Conservation (phyloP, 106 monocot genomes). For the Hemerocallis citrina region DNA sequence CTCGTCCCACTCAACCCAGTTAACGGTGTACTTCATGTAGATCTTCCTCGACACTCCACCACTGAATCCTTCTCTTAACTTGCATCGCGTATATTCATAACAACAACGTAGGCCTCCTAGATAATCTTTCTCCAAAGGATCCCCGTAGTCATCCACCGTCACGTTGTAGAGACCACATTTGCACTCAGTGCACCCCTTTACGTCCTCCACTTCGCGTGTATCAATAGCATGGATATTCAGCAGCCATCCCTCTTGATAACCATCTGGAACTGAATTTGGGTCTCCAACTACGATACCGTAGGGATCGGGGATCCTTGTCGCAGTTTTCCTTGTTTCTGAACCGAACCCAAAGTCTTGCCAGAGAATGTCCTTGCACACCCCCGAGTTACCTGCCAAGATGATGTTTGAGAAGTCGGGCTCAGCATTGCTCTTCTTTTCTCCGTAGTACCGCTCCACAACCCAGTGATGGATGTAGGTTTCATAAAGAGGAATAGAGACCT, state of each 20-base stretch:
- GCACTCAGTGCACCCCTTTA: constrained; percentile 69
- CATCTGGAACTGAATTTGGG: constrained; percentile 31
- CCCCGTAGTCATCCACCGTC: constrained; percentile 32
- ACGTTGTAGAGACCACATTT: constrained; percentile 70
- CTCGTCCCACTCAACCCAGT: constrained; percentile 60
- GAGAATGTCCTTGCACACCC: constrained; percentile 34
- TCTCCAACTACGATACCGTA: constrained; percentile 74
- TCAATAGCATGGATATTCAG: constrained; percentile 87
- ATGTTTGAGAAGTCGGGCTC: constrained; percentile 5
- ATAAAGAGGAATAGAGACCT: constrained; percentile 50
- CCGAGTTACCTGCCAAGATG: constrained; percentile 31
- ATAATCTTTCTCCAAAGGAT: constrained; percentile 27
- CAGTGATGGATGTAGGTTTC: constrained; percentile 92
- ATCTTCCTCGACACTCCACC: constrained; percentile 26
- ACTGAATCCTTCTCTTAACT: constrained; percentile 20
- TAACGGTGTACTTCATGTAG: constrained; percentile 61
- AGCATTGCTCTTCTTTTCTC: background rate
- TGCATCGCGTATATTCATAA: constrained; percentile 60
- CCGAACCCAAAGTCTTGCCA: constrained; percentile 78
- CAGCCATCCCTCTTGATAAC: constrained; percentile 68
- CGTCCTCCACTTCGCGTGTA: constrained; percentile 58
- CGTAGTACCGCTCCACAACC: constrained; percentile 47
- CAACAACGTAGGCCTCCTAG: constrained; percentile 68
- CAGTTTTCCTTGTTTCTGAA: constrained; percentile 61
- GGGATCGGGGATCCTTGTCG: constrained; percentile 66